Evolutionary conservation across 164 flowering plant genomes (phyloP).

Genomic region (Pachysandra terminalis): DNA sequence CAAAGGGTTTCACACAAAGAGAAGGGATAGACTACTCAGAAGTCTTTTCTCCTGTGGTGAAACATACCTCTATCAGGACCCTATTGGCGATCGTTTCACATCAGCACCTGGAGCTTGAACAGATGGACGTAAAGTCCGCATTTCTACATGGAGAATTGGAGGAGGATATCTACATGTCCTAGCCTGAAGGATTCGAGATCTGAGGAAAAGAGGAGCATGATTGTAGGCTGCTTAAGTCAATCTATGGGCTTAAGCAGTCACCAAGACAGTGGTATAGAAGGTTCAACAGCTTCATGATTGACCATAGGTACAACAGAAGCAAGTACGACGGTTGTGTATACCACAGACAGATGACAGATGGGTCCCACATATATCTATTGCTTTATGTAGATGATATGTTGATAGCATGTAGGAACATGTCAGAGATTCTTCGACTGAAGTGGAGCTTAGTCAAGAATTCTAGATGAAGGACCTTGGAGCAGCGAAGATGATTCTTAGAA

Average conservation of each 20-base stretch:
- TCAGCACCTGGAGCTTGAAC: too few relatives aligned
- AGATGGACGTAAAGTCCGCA: too few relatives aligned
- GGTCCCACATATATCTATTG: neutral
- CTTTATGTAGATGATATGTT: neutral
- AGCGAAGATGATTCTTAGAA: too few relatives aligned
- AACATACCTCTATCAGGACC: too few relatives aligned
- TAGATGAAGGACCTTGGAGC: too few relatives aligned
- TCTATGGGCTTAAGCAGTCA: conserved; percentile 2
- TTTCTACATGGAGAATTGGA: conserved; percentile 2
- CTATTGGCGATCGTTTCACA: too few relatives aligned
- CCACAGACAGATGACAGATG: neutral
- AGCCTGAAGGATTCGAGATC: neutral
- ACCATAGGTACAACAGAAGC: neutral
- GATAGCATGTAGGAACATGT: neutral
- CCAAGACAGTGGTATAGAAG: neutral
- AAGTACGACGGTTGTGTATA: neutral
- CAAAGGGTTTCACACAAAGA: too few relatives aligned
- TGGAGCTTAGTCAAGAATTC: too few relatives aligned
- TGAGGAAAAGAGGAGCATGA: neutral
- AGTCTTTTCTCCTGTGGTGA: too few relatives aligned
- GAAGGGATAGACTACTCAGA: too few relatives aligned
- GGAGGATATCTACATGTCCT: neutral
- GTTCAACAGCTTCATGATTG: neutral
- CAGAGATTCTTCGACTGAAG: too few relatives aligned
- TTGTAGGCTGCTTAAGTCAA: neutral